Evolutionary conservation across 805 yeast species (phyloP), one percentile per base, ranked within the genome.

Genomic region (Yarrowia deformans): DNA sequence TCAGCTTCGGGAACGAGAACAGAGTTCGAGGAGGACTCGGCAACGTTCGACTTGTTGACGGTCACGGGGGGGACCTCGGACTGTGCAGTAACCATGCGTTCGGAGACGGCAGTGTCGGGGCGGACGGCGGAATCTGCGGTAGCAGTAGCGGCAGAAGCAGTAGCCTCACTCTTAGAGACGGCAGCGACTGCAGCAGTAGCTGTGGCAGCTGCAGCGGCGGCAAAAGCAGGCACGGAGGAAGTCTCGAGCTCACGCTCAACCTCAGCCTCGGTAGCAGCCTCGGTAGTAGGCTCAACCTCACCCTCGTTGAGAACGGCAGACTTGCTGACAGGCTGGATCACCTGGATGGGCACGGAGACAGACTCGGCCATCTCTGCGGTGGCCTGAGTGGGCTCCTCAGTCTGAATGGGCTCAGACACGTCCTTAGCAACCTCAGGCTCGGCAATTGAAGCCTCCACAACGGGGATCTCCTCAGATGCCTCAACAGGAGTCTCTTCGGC

Each of bases 1-100:
- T 13, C n/a, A 18, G 43, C 32, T 7, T 18, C 9, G 29, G 54
- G 7, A 13, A 32, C 35, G 12, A 8, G 19, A 3, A 29, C 8
- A 8, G 48, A 8, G 29, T n/a, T 19, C 29, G 29, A 23, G 29
- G 29, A 4, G 48, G 46, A 8, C 18, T 7, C 18, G 9, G 13
- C 19, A n/a, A 7, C 48, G 29, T 23, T 23, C 2, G 50, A 7
- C 45, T 42, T 34, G 6, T 8, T 6, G 23, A 34, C 16, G n/a
- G 50, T 8, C 34, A 29, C 18, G 7, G 54, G 23, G 29, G 29
- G 29, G 37, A 34, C 10, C 56, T 52, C 56, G 6, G 56, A 52
- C 23, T 5, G 29, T 35, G 56, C 56, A 35, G 56, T 52, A 12
- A 52, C 56, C 56, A 52, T 52, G 56, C 56, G 56, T 6, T 52